Evolutionary conservation across 306 rosid species (phyloP).

Genomic region (Lithocarpus polystachyus): DNA sequence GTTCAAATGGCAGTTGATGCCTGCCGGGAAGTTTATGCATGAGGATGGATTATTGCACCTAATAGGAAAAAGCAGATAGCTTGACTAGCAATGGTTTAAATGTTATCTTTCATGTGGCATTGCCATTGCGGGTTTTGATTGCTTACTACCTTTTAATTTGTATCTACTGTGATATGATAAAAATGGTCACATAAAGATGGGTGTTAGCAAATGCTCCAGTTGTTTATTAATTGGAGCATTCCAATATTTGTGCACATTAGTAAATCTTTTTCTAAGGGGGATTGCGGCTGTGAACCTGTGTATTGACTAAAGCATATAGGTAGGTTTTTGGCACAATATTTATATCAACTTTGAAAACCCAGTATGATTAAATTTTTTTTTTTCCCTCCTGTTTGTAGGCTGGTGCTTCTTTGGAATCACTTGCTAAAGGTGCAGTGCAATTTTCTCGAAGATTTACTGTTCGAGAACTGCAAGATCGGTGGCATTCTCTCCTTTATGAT

Average conservation of each 20-base stretch:
- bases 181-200: not conserved
- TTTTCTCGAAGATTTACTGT: constrained; percentile 75
- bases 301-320: not conserved
- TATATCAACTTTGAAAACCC: not conserved
- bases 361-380: constrained; percentile 4
- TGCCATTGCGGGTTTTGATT: not conserved
- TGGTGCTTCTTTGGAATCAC: constrained; percentile 97
- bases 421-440: constrained; percentile 95
- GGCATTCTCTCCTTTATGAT: constrained; percentile 80
- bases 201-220: not conserved
- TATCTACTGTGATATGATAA: not conserved
- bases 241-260: not conserved
- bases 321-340: not conserved
- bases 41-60: too few relatives aligned
- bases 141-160: not conserved
- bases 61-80: too few relatives aligned
- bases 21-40: too few relatives aligned
- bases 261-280: not conserved
- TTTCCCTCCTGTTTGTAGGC: constrained; percentile 48
- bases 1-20: too few relatives aligned
- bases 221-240: not conserved
- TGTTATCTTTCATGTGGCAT: not conserved
- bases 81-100: too few relatives aligned
- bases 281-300: not conserved
- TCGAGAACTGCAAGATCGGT: constrained; percentile 76